These are phyloP conservation scores for Lactarius evosmus DNA, from an alignment of 768 basidiomycete genomes.

Conservation along the genomic window DNA sequence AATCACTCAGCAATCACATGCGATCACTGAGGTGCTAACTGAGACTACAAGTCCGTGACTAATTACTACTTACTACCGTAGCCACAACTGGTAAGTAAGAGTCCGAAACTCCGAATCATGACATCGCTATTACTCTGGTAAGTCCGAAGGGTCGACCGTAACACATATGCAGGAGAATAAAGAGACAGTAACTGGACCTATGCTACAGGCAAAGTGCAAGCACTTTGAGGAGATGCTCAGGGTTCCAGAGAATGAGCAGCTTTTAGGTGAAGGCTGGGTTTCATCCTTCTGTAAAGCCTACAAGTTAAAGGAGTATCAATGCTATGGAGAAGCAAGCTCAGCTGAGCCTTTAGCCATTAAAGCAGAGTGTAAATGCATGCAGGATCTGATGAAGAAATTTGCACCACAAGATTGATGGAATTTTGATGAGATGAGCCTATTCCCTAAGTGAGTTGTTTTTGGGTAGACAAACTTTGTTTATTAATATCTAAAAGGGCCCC, in stretches of 20 bases:
- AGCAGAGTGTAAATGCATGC: background rate
- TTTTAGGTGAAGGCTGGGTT: background rate
- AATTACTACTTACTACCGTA: no score
- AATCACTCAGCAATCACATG: no score
- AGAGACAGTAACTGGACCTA: background rate
- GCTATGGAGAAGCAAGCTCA: background rate
- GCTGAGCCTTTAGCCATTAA: background rate
- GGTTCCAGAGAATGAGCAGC: background rate
- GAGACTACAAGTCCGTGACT: no score
- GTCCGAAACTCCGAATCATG: no score
- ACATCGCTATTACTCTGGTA: no score
- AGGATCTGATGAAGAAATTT: background rate
- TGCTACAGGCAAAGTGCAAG: background rate
- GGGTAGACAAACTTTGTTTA: no score
- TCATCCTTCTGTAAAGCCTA: background rate
- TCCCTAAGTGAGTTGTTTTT: no score
- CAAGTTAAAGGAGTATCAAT: background rate
- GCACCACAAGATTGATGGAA: background rate
- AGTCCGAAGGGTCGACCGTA: no score
- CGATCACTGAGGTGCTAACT: no score
- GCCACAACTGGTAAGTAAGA: no score
- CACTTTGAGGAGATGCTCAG: background rate
- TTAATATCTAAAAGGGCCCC: background rate
- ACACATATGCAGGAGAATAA: no score
- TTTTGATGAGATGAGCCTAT: background rate